Evolutionary conservation across 768 basidiomycete genomes (phyloP).

Genomic region (Rubroboletus satanas): DNA sequence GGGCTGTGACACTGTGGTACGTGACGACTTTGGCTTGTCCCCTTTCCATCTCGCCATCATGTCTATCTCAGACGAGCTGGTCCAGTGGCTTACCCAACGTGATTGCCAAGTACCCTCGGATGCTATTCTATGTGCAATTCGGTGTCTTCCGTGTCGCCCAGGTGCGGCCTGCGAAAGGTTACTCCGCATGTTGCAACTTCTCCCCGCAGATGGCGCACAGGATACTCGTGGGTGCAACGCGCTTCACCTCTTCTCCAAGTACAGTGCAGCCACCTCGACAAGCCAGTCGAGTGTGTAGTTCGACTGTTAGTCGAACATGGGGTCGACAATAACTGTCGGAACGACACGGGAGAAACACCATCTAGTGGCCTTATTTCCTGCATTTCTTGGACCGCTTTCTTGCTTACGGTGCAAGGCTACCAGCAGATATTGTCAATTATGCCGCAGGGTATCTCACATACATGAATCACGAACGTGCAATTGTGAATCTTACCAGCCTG

Average conservation of each 20-base stretch:
- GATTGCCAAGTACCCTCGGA: neutral
- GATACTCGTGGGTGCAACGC: neutral
- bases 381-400: neutral
- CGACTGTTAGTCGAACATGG: neutral
- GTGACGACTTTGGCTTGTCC: neutral
- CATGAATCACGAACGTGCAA: neutral
- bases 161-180: too few relatives aligned
- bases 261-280: rapidly evolving
- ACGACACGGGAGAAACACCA: neutral
- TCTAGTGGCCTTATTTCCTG: neutral
- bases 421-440: neutral
- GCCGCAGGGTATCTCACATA: too few relatives aligned
- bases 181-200: too few relatives aligned
- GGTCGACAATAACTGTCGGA: neutral
- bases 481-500: neutral
- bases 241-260: neutral
- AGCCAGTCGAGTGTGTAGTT: neutral
- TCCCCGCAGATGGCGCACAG: neutral
- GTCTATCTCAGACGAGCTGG: neutral
- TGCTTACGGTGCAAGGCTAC: neutral
- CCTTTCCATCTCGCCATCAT: neutral
- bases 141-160: neutral
- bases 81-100: neutral
- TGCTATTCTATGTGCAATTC: neutral
- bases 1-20: neutral